Evolutionary conservation across 805 yeast genomes (phyloP), one percentile per base, ranked within the genome.

Genomic region (Candida michaelii): DNA sequence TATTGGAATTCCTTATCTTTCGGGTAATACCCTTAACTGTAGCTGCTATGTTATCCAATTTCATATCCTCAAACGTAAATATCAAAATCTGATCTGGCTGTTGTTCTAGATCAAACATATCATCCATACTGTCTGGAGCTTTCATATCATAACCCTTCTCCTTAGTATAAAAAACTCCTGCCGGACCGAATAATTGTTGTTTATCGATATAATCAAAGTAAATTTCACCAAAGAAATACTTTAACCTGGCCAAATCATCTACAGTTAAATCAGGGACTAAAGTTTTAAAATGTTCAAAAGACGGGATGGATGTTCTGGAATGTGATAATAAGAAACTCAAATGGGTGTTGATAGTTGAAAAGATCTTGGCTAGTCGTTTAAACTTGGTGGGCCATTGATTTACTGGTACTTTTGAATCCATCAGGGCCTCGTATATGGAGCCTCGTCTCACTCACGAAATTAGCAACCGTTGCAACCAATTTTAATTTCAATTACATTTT

Each of bases 51-150:
- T 75, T 69, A 71, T 77, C 50, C 66, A 78, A 52, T 68, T 76
- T 53, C 11, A 85, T 86, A 59, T 90, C 96, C 13, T 79, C 71
- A 59, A 90, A 87, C 49, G 85, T 90, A 55, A 90, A 85, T 1
- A 8, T 60, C 41, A 33, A 66, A 62, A 39, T 30, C 46, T 77
- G 43, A 33, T 73, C 15, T 79, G 62, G 35, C 76, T 69, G 42
- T 70, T 77, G 54, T 13, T 79, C 16, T 7, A 30, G 5, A n/a
- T 25, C 13, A 24, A 17, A 34, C 10, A 34, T 34, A 14, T 34
- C 37, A 5, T 34, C 37, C 3, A 19, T 9, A 13, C 14, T 13
- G 4, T 47, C 55, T 3, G 62, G 59, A 32, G 59, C 54, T 12
- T 58, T 52, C 50, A 63, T 71, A 16, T 56, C 48, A 42, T 64